Evolutionary conservation across 2,329 filamentous ascomycete genomes (phyloP), one percentile per base, ranked within the genome.

Genomic region (Alternaria consortialis): DNA sequence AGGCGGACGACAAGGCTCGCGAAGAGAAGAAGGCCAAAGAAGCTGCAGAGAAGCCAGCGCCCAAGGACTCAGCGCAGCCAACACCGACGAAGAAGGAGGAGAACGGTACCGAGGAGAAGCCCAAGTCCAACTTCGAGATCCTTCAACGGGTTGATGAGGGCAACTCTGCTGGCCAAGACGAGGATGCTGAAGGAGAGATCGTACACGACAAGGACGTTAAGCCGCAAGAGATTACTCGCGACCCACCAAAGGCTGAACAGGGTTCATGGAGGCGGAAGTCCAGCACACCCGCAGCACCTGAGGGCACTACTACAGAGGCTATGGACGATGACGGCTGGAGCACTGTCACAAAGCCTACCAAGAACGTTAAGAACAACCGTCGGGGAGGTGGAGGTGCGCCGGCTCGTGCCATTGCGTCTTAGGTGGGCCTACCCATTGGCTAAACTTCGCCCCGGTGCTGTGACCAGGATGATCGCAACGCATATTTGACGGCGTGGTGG

Each of bases 1-100:
- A 97, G 71, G 88, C 90, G 1, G 92, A 95, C 1, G 92, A 95
- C 65, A 95, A 94, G 83, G 90, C 88, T 44, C 93, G 92, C 80
- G 92, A 88, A 53, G 88, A 89, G 67, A 87, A 84, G 77, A 81
- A 80, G 57, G 79, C 80, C 31, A 85, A 85, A 53, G 83, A 86
- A 37, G 82, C 82, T 52, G 62, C 65, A 4, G 88, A 86, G n/a
- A 89, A 87, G 70, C 85, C 87, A 51, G 85, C 66, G 23, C 58
- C 65, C 25, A 88, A 88, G 78, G 85, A 87, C 62, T 85, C 69
- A 75, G 78, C 64, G 58, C 65, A 71, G 59, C 60, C 66, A 46
- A 68, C 67, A 53, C 69, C 69, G 50, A 71, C 66, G 63, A 79
- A 71, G 67, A 74, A 76, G 52, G 74, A 73, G 50, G 72, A 79